Evolutionary conservation across 768 basidiomycete genomes (phyloP).

Genomic region (Russula vinacea): DNA sequence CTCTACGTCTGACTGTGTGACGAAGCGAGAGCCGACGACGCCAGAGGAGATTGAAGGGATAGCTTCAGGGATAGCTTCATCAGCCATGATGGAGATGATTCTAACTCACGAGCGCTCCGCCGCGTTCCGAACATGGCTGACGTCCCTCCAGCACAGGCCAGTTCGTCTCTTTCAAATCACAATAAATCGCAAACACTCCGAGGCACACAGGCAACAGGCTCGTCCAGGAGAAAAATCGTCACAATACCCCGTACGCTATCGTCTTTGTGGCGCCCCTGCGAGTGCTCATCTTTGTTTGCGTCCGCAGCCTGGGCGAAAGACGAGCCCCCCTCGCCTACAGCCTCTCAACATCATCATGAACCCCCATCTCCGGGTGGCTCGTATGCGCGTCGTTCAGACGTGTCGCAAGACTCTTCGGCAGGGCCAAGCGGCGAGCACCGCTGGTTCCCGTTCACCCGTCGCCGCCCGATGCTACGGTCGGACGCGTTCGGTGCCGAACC

Average conservation of each 20-base stretch:
- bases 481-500: constrained; percentile 1
- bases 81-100: constrained; percentile 19
- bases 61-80: constrained; percentile 47
- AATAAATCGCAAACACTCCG: not conserved
- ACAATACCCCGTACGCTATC: constrained; percentile 21
- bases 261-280: not conserved
- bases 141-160: not conserved
- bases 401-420: constrained; percentile 50
- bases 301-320: constrained; percentile 27
- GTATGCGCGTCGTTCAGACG: constrained; percentile 48
- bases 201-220: constrained; percentile 1
- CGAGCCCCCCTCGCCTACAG: constrained; percentile 33
- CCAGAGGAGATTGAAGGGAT: constrained; percentile 71
- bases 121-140: constrained; percentile 12
- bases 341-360: constrained; percentile 38
- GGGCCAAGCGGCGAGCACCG: constrained; percentile 38
- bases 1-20: constrained; percentile 76
- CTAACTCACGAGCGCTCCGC: not conserved
- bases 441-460: constrained; percentile 75
- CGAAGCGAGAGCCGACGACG: constrained; percentile 79
- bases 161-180: not conserved
- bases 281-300: not conserved
- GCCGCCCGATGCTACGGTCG: constrained; percentile 37
- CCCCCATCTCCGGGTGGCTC: constrained; percentile 34
- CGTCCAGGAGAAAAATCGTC: constrained; percentile 17